Evolutionary conservation across 192 early-diverging fungal genomes (phyloP), one percentile per base, ranked within the genome.

Genomic region (Podochytrium sp.): DNA sequence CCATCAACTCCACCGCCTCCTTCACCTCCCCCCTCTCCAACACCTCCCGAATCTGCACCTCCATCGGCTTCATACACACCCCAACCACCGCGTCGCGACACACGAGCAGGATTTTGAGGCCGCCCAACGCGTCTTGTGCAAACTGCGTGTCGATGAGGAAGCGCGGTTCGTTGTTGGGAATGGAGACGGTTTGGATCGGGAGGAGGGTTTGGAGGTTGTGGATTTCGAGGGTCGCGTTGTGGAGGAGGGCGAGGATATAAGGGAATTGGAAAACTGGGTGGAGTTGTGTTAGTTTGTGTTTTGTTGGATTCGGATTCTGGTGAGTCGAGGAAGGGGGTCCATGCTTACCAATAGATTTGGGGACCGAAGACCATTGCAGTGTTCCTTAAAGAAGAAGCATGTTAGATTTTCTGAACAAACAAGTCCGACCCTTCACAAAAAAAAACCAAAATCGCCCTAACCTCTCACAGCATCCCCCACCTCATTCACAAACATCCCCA

Each of bases 181-280:
- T 63, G 3, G 47, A 43, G 25, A 87, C 52, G n/a, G 78, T 82
- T 59, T 92, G 89, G 5, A 94, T 74, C 5, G 80, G 77, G 33
- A 83, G 73, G 64, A 92, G 92, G 43, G 88, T 87, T 57, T 88
- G 41, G 12, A 92, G 73, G 71, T 92, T 91, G 78, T 95, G 94
- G 20, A 95, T 75, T 76, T 94, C 88, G n/a, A 95, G 78, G 0
- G 80, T 79, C 23, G 89, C 84, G 68, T 88, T 91, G 20, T 80
- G 68, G 25, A 95, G 78, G 2, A 95, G 78, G 0, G 92, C 88
- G 0, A 89, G 80, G 1, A 90, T 86, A 49, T 93, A 93, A 0
- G 94, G 94, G 65, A 84, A 92, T 57, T 95, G 92, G 23, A 93
- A 91, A 23, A 85, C 88, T 75, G 80, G 39, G 25, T n/a, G n/a